Base-by-base conservation (phyloP, 805 yeast genomes). In the Vanderwaltozyma tropicalis region DNA sequence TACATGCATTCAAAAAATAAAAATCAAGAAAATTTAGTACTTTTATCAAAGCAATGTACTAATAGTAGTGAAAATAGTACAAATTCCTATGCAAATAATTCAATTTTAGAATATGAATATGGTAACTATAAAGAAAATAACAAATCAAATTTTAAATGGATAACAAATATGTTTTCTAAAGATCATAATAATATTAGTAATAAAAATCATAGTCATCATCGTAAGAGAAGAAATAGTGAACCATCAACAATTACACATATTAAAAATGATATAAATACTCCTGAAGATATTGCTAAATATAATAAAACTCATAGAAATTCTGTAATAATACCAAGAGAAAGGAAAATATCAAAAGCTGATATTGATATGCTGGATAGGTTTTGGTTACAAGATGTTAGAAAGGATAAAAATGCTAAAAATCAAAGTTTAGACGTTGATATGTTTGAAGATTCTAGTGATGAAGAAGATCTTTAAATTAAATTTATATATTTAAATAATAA, bases 391-490 rank as follows among this genome's bases (percentile, higher is more conserved):
- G 56, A 49, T 28, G n/a, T n/a, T n/a, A 28, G n/a, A 18, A 21
- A 12, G 13, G 28, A 28, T 29, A 4, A 21, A 36, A 11, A 31
- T 14, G 15, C 29, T 21, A 9, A 17, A 7, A 4, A 13, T 18
- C 15, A 30, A 2, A 40, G 37, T 22, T 43, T 52, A 17, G 49
- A 49, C 18, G 57, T 49, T 21, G 48, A 48, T 28, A 50, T 55
- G 43, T 57, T 57, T 32, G 62, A 57, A 5, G 53, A 51, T 20
- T 53, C 59, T 3, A 52, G 55, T 25, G 62, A 57, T 31, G 62
- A 57, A 34, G 57, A 50, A 27, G 20, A 37, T 33, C 13, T 26
- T 16, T 33, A 18, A 32, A 16, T 7, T 5, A 8, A n/a, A 11
- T 14, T 5, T 19, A 19, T n/a, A 8, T 14, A 15, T 2, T 19